phyloP scores from a whole-genome alignment of 495 filamentous ascomycete species.

The Talaromyces liani region DNA sequence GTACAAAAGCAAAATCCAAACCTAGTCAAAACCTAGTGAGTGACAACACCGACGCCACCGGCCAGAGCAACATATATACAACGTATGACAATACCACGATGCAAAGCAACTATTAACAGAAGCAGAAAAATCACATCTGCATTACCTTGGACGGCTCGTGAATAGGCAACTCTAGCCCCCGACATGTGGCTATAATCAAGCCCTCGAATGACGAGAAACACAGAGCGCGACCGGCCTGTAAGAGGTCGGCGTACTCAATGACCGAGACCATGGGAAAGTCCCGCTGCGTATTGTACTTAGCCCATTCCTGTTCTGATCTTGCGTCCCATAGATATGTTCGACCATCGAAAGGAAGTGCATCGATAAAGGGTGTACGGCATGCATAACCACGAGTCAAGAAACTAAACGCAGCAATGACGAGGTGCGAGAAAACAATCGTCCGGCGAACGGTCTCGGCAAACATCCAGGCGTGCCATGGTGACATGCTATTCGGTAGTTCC shows the following conservation, averaged over 20 bases:
- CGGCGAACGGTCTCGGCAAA: constrained; percentile 37
- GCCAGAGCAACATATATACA: background rate
- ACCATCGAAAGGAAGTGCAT: constrained; percentile 29
- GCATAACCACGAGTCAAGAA: constrained; percentile 31
- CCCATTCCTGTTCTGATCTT: constrained; percentile 19
- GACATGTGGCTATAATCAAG: constrained; percentile 23
- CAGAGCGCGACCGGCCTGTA: constrained; percentile 18
- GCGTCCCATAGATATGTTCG: constrained; percentile 31
- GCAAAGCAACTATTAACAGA: background rate
- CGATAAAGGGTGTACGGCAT: constrained; percentile 29
- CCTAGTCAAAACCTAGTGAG: background rate
- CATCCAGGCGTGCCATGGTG: constrained; percentile 35
- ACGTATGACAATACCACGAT: background rate
- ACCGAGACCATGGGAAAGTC: constrained; percentile 20
- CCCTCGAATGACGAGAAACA: constrained; percentile 16
- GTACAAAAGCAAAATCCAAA: background rate
- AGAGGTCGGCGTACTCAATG: constrained; percentile 19
- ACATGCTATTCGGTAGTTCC: constrained; percentile 17
- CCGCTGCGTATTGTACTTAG: background rate
- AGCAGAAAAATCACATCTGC: background rate
- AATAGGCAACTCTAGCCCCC: constrained; percentile 17
- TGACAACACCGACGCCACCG: background rate
- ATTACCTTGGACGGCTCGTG: background rate
- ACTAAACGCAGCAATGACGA: background rate
- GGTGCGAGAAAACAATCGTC: constrained; percentile 23